A percentile compares a stretch with the other conserved stretches of the same genome.
These are phyloP conservation scores for Brettanomyces sp. DNA, from an alignment of 805 yeast genomes.

Conservation along the genomic window DNA sequence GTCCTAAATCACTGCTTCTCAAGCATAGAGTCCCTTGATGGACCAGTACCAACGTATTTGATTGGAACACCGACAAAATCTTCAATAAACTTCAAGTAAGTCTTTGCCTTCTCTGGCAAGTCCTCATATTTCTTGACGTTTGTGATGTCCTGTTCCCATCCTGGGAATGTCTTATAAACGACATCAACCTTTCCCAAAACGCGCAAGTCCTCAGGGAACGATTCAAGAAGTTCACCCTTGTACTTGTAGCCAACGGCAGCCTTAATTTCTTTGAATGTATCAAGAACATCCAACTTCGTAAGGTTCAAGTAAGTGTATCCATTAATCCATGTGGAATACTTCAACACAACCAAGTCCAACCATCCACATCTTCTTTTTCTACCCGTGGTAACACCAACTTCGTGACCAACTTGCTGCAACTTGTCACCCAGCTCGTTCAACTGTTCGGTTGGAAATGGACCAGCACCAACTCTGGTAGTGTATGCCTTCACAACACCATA, in stretches of 20 bases:
- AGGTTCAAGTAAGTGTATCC: slow-evolving; percentile 93
- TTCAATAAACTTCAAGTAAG: slow-evolving; percentile 78
- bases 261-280: slow-evolving; percentile 78
- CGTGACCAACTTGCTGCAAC: slow-evolving; percentile 88
- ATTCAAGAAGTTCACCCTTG: slow-evolving; percentile 63
- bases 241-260: slow-evolving; percentile 78
- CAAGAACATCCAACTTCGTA: slow-evolving; percentile 93
- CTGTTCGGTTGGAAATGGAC: slow-evolving; percentile 98
- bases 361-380: slow-evolving; percentile 99
- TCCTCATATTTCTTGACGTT: slow-evolving; percentile 58
- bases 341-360: slow-evolving; percentile 92
- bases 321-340: slow-evolving; percentile 83
- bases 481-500: slow-evolving; percentile 98
- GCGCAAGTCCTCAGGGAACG: slow-evolving; percentile 89
- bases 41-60: slow-evolving; percentile 98
- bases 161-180: slow-evolving; percentile 83
- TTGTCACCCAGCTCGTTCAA: slow-evolving; percentile 78
- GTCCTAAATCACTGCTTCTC: slow-evolving; percentile 29
- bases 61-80: slow-evolving; percentile 76
- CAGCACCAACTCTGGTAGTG: slow-evolving; percentile 98
- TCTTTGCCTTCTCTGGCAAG: slow-evolving; percentile 80
- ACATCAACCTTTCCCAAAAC: slow-evolving; percentile 85
- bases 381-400: slow-evolving; percentile 96
- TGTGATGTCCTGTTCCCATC: slow-evolving; percentile 87
- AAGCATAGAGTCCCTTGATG: slow-evolving; percentile 90